Base-by-base conservation (phyloP, 768 basidiomycete species). In the Terana coerulea region DNA sequence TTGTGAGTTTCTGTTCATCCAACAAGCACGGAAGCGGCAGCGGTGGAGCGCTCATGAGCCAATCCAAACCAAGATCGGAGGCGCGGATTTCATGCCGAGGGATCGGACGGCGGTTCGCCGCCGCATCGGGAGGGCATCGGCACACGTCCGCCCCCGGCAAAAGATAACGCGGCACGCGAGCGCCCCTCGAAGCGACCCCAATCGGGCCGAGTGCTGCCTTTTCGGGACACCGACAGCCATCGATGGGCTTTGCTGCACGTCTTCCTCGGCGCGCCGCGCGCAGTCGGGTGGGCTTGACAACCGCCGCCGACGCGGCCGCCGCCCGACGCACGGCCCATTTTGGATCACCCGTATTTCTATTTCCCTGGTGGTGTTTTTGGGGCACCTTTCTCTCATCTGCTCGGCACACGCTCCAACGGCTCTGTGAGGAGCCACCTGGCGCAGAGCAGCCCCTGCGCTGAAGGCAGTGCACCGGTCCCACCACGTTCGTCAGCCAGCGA, bases 351-450 rank as follows among this genome's bases (percentile, higher is more conserved):
- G 11, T 15, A 28, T 3, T 31, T 34, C 15, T 33, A 21, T n/a
- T 31, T 21, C 45, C 45, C 45, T 46, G 31, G 45, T 46, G 45
- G 45, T 33, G 45, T 46, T 46, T 46, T 46, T n/a, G 45, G 30
- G 19, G 31, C 45, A 7, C n/a, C n/a, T n/a, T n/a, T n/a, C n/a
- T n/a, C n/a, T n/a, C n/a, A n/a, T n/a, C n/a, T n/a, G n/a, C n/a
- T n/a, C n/a, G n/a, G n/a, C n/a, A n/a, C n/a, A n/a, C n/a, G n/a
- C n/a, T n/a, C n/a, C n/a, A n/a, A n/a, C n/a, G n/a, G n/a, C n/a
- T n/a, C n/a, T n/a, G n/a, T n/a, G n/a, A n/a, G n/a, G n/a, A n/a
- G n/a, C n/a, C n/a, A n/a, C n/a, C n/a, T n/a, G n/a, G n/a, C n/a
- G n/a, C n/a, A n/a, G n/a, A n/a, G n/a, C n/a, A n/a, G n/a, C n/a